Evolutionary conservation across 768 basidiomycete species (phyloP).

Genomic region (Pisolithus microcarpus): DNA sequence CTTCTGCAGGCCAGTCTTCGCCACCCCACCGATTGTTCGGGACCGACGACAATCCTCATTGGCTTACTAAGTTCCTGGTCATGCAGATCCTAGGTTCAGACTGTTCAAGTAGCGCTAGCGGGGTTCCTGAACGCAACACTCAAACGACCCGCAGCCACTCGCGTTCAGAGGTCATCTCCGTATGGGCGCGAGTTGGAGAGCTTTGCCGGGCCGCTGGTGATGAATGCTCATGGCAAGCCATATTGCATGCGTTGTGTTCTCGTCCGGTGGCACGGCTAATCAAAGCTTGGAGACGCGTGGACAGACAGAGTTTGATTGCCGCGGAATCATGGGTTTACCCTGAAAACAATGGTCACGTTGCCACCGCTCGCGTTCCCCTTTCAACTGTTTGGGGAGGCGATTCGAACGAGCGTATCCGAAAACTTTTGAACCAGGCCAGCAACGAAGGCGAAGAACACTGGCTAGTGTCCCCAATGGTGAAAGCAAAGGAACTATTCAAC

Average conservation of each 20-base stretch:
- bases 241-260: conserved; percentile 62
- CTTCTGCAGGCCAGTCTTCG: conserved; percentile 1
- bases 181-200: conserved; percentile 72
- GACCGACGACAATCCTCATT: conserved; percentile 65
- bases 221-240: conserved; percentile 73
- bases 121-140: conserved; percentile 21
- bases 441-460: conserved; percentile 41
- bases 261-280: conserved; percentile 69
- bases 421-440: conserved; percentile 40
- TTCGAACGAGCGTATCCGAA: conserved; percentile 37
- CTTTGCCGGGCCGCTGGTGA: conserved; percentile 66
- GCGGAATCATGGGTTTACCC: conserved; percentile 65
- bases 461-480: conserved; percentile 32
- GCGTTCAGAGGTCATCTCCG: conserved; percentile 63
- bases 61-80: conserved; percentile 70
- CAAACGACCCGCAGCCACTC: conserved; percentile 55
- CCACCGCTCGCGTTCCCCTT: conserved; percentile 33
- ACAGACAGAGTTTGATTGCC: conserved; percentile 45
- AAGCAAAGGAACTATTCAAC: conserved; percentile 45
- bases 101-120: conserved; percentile 29
- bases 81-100: conserved; percentile 65
- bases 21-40: conserved; percentile 47
- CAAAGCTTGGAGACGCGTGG: conserved; percentile 75
- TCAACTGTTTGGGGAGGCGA: conserved; percentile 69
- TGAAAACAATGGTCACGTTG: conserved; percentile 27